Evolutionary conservation across 140 eudicot genomes (phyloP).

Genomic region (Bidens hawaiensis): DNA sequence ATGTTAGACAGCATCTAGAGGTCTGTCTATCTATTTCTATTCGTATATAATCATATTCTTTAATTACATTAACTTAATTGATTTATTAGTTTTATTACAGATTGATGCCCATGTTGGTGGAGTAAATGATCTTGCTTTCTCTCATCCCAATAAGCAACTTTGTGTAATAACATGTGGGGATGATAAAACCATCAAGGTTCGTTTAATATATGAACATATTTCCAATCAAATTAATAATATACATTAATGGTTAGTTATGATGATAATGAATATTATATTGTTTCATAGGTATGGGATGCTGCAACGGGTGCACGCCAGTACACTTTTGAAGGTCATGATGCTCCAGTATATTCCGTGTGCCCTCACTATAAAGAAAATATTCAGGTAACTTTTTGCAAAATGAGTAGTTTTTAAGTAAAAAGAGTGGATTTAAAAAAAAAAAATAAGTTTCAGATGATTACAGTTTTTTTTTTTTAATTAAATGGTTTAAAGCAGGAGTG

Average conservation of each 20-base stretch:
- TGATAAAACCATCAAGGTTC: conserved; percentile 80
- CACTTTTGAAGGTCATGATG: conserved; percentile 95
- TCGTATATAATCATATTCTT: not conserved
- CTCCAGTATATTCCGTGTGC: conserved; percentile 90
- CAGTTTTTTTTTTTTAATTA: too few relatives aligned
- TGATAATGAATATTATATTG: not conserved
- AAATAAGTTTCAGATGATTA: too few relatives aligned
- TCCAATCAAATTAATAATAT: not conserved
- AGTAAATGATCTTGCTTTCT: conserved; percentile 85
- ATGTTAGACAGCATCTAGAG: conserved; percentile 80
- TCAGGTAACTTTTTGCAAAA: conserved; percentile 79
- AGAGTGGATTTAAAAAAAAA: too few relatives aligned
- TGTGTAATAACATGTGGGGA: conserved; percentile 87
- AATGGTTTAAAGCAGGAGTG: too few relatives aligned
- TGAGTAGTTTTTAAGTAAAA: too few relatives aligned
- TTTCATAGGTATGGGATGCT: conserved; percentile 84
- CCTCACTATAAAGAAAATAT: conserved; percentile 90
- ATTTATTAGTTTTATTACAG: conserved; percentile 27
- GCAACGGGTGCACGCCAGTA: conserved; percentile 62
- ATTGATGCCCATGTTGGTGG: conserved; percentile 94
- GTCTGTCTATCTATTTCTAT: conserved; percentile 27
- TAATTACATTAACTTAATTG: not conserved
- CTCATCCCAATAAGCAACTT: conserved; percentile 88
- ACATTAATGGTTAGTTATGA: not conserved
- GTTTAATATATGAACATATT: not conserved